Conservation (phyloP, 805 yeast species). For the Komagataella pseudopastoris region DNA sequence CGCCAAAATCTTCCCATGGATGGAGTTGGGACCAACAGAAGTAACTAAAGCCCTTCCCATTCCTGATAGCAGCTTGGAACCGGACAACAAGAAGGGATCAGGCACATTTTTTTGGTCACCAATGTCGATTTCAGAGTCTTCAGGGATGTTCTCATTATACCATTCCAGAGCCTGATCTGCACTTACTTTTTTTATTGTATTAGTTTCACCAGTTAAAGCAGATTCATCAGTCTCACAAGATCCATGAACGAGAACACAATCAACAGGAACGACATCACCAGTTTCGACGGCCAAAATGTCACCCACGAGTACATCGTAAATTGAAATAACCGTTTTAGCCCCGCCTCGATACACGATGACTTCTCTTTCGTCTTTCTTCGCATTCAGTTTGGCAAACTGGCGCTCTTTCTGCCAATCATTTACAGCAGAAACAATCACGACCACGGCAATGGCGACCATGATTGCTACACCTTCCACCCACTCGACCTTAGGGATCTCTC, state of each 20-base stretch:
- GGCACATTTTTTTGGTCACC: conserved; percentile 27
- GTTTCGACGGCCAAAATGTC: conserved; percentile 76
- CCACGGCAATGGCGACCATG: conserved; percentile 79
- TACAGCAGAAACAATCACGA: conserved; percentile 86
- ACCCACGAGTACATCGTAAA: conserved; percentile 73
- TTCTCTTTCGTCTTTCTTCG: conserved; percentile 76
- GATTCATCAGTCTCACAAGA: conserved; percentile 84
- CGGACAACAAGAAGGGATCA: conserved; percentile 85
- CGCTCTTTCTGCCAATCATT: conserved; percentile 95
- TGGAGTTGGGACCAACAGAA: conserved; percentile 80
- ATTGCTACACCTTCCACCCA: conserved; percentile 99
- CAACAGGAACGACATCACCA: conserved; percentile 91
- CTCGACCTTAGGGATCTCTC: conserved; percentile 69
- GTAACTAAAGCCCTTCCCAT: conserved; percentile 78
- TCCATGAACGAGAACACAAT: conserved; percentile 63
- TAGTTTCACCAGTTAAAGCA: conserved; percentile 87
- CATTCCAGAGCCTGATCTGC: conserved; percentile 26
- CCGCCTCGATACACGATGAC: conserved; percentile 69
- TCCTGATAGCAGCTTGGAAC: conserved; percentile 80
- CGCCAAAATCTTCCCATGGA: conserved; percentile 86
- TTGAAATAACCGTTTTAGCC: conserved; percentile 49
- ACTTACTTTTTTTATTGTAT: conserved; percentile 59
- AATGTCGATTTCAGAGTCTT: conserved; percentile 16
- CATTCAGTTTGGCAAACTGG: conserved; percentile 79
- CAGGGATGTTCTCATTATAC: conserved; percentile 16